Evolutionary conservation across 164 flowering plant species (phyloP).

Genomic region (Tetrastigma voinierianum): DNA sequence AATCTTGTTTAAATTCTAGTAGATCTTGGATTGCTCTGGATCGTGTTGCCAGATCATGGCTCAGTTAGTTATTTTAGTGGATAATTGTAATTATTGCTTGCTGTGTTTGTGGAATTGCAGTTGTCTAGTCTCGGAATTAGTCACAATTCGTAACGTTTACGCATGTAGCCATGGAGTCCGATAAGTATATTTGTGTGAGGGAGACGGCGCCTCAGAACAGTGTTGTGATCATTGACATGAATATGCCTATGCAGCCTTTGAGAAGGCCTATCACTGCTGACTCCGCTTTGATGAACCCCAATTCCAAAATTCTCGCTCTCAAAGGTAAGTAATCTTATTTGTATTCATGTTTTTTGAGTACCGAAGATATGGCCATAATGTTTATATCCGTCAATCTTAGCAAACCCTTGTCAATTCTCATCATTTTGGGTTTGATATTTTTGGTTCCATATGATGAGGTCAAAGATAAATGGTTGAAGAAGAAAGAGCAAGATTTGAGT

Average conservation of each 20-base stretch:
- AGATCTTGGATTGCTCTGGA: not conserved
- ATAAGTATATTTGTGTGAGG: constrained; percentile 81
- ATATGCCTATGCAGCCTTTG: constrained; percentile 93
- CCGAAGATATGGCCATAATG: too few species aligned
- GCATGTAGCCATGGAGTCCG: constrained; percentile 92
- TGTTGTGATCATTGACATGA: constrained; percentile 98
- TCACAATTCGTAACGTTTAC: constrained; percentile 84
- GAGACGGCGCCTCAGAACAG: constrained; percentile 83
- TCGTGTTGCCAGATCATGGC: not conserved
- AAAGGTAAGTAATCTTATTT: constrained; percentile 59
- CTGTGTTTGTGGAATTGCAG: constrained; percentile 32
- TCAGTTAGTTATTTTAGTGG: not conserved
- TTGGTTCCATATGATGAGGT: too few species aligned
- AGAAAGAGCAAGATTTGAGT: too few species aligned
- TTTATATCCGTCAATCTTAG: too few species aligned
- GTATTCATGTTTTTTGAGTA: too few species aligned
- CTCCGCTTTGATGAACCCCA: constrained; percentile 98
- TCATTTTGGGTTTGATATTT: too few species aligned
- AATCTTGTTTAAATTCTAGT: not conserved
- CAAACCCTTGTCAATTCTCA: too few species aligned
- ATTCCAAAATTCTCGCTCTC: constrained; percentile 85
- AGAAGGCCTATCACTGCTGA: constrained; percentile 99
- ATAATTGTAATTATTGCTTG: constrained; percentile 7
- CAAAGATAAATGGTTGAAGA: too few species aligned
- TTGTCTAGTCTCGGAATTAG: constrained; percentile 59